Evolutionary conservation across 495 filamentous ascomycete genomes (phyloP).

Genomic region (Annulohypoxylon moriforme): DNA sequence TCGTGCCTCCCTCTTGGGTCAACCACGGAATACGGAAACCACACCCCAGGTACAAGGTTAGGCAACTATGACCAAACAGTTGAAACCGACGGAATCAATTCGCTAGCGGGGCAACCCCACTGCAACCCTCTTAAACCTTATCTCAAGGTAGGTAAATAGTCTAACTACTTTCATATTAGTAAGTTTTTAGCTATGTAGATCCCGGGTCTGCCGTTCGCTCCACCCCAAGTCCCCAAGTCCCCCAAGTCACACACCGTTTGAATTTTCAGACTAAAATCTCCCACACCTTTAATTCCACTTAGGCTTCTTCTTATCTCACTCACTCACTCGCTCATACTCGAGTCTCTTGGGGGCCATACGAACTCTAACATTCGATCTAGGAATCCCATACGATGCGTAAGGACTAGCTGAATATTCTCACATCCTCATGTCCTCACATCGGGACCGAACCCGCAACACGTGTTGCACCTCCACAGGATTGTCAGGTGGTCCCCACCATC

Average conservation of each 20-base stretch:
- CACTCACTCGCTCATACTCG: neutral
- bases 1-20: conserved; percentile 7
- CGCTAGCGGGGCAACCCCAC: conserved; percentile 9
- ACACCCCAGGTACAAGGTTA: conserved; percentile 1
- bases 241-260: neutral
- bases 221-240: no score
- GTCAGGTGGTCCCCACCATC: neutral
- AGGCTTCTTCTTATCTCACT: neutral
- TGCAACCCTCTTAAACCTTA: conserved; percentile 23
- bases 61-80: conserved; percentile 6
- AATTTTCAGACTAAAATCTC: neutral
- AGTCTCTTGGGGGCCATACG: neutral
- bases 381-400: conserved; percentile 8
- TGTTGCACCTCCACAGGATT: conserved; percentile 21
- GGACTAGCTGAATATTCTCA: conserved; percentile 10
- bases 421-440: neutral
- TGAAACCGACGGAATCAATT: neutral
- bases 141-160: conserved; percentile 12
- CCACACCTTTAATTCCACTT: neutral
- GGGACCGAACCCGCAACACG: conserved; percentile 9
- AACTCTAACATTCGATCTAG: conserved; percentile 11
- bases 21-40: conserved; percentile 7
- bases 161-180: conserved; percentile 24
- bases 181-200: conserved; percentile 13
- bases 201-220: conserved; percentile 6